Evolutionary conservation across 129 eudicot species (phyloP).

Genomic region (Escallonia herrerae): DNA sequence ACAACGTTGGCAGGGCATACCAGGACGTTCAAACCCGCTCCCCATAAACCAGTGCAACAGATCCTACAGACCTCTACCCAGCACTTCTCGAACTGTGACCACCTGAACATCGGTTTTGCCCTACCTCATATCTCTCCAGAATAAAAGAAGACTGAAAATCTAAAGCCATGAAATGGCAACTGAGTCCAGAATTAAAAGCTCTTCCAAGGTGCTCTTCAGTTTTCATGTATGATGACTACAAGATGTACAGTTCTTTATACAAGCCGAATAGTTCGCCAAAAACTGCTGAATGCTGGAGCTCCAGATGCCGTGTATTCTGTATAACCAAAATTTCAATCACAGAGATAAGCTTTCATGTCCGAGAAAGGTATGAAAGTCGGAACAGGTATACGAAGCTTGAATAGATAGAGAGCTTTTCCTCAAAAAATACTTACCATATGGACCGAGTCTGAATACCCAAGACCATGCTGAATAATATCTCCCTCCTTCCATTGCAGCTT

Average conservation of each 20-base stretch:
- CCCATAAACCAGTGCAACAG: too few relatives aligned
- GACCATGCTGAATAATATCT: conserved; percentile 23
- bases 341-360: background rate
- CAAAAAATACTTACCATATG: background rate
- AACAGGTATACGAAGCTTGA: background rate
- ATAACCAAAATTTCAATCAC: conserved; percentile 8
- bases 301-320: conserved; percentile 30
- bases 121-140: background rate
- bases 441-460: conserved; percentile 4
- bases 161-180: conserved; percentile 3
- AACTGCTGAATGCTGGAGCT: conserved; percentile 30
- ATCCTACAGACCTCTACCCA: too few relatives aligned
- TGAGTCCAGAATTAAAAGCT: background rate
- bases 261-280: conserved; percentile 9
- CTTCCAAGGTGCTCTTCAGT: background rate
- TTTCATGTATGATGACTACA: conserved; percentile 15
- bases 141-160: background rate
- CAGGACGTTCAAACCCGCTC: too few relatives aligned
- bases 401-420: background rate
- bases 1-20: too few relatives aligned
- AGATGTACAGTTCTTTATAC: conserved; percentile 28
- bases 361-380: background rate
- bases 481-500: conserved; percentile 35
- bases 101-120: background rate
- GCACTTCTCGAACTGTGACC: background rate